Evolutionary conservation across 495 filamentous ascomycete species (phyloP).

Genomic region (Tuber umbilicatum): DNA sequence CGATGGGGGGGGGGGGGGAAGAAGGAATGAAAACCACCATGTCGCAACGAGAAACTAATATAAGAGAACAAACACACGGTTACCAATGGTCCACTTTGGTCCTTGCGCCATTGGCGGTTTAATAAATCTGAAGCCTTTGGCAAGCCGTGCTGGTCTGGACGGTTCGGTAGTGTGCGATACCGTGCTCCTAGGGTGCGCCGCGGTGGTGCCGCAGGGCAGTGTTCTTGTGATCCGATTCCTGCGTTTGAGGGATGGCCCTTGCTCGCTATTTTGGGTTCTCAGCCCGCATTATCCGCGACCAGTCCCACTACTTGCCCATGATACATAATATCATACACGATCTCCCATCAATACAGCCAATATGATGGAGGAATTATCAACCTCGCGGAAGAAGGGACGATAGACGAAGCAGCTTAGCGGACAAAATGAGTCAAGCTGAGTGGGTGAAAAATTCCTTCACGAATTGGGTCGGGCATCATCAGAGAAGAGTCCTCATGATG

Average conservation of each 20-base stretch:
- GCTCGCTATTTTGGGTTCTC: slow-evolving; percentile 3
- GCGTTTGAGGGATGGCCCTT: slow-evolving; percentile 15
- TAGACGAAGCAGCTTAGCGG: background rate
- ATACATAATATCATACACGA: background rate
- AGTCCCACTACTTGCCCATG: background rate
- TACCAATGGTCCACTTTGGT: background rate
- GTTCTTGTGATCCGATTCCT: slow-evolving; percentile 34
- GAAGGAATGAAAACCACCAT: background rate
- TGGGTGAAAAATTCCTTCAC: background rate
- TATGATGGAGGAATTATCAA: background rate
- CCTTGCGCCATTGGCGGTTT: background rate
- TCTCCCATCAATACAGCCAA: background rate
- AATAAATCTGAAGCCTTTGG: background rate
- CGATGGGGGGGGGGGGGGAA: background rate
- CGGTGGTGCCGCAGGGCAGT: slow-evolving; percentile 33
- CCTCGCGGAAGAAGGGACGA: background rate
- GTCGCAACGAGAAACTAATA: background rate
- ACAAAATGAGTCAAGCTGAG: background rate
- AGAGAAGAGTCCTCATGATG: background rate
- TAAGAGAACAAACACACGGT: background rate
- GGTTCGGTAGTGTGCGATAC: background rate
- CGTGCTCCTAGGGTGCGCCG: slow-evolving; percentile 20
- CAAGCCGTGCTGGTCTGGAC: background rate
- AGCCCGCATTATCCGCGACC: background rate
- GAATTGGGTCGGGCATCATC: background rate